These are phyloP conservation scores for Pseudonitzschia multistriata DNA, from an alignment of 108 stramenopile genomes.

Conservation along the genomic window DNA sequence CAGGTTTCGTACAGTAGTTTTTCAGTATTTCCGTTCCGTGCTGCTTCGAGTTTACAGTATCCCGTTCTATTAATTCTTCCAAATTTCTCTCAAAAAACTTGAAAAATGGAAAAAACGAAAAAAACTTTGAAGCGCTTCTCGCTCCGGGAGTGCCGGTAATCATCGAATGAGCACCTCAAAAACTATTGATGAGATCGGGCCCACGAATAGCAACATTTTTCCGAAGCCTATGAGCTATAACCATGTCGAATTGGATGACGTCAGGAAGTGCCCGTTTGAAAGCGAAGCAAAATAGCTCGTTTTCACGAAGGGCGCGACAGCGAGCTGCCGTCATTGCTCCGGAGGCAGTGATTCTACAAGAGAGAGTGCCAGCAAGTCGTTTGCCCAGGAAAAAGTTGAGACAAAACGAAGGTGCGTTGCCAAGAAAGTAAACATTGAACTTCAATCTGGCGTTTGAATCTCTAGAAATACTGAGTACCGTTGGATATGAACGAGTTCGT, in stretches of 20 bases:
- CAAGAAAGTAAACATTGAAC: neutral
- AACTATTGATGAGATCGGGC: neutral
- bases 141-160: too few species aligned
- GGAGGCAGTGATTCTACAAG: neutral
- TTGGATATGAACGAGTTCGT: neutral
- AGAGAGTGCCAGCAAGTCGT: neutral
- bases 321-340: slow-evolving; percentile 23
- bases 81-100: too few species aligned
- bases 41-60: too few species aligned
- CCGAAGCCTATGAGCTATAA: neutral
- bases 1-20: too few species aligned
- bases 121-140: too few species aligned
- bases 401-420: neutral
- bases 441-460: too few species aligned
- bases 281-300: slow-evolving; percentile 35
- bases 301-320: slow-evolving; percentile 27
- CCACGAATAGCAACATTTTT: neutral
- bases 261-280: slow-evolving; percentile 43
- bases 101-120: too few species aligned
- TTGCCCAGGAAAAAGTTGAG: neutral
- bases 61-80: too few species aligned
- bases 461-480: neutral
- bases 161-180: too few species aligned
- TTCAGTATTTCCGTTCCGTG: too few species aligned
- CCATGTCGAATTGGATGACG: slow-evolving; percentile 47